These are phyloP conservation scores for Yarrowia osloensis DNA, from an alignment of 805 yeast genomes.

Conservation along the genomic window DNA sequence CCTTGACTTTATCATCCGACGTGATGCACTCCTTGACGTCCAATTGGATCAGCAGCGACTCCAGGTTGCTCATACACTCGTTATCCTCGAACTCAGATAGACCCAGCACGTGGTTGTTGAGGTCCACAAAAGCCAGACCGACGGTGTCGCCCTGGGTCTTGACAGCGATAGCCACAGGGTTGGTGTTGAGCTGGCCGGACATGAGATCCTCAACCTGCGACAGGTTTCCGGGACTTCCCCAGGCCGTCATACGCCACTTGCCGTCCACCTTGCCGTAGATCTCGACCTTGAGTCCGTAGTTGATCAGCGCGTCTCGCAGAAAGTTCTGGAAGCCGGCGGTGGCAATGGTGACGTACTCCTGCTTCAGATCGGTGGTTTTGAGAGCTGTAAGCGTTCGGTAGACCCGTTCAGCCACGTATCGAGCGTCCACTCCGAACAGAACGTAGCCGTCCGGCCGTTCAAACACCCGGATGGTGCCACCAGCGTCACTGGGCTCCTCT, in stretches of 20 bases:
- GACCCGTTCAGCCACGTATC: constrained; percentile 75
- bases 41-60: constrained; percentile 80
- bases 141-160: constrained; percentile 51
- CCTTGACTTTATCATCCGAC: constrained; percentile 62
- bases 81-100: constrained; percentile 81
- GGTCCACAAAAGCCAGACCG: constrained; percentile 81
- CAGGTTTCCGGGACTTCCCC: constrained; percentile 89
- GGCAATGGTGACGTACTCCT: constrained; percentile 63
- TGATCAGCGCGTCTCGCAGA: constrained; percentile 65
- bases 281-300: constrained; percentile 74
- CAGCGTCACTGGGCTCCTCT: constrained; percentile 21
- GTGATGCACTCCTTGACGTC: constrained; percentile 82
- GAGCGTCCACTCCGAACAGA: constrained; percentile 74
- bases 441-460: constrained; percentile 83
- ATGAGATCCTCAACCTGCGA: constrained; percentile 74
- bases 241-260: constrained; percentile 54
- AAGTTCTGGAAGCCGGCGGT: constrained; percentile 69
- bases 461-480: constrained; percentile 57
- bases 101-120: constrained; percentile 65
- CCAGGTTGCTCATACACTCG: constrained; percentile 83
- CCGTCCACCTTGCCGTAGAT: constrained; percentile 59
- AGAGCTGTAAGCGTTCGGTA: constrained; percentile 83
- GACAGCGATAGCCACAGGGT: constrained; percentile 57
- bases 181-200: constrained; percentile 48
- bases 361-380: constrained; percentile 45